These are phyloP conservation scores for Citeromyces matritensis DNA, from an alignment of 805 yeast genomes.

Conservation along the genomic window DNA sequence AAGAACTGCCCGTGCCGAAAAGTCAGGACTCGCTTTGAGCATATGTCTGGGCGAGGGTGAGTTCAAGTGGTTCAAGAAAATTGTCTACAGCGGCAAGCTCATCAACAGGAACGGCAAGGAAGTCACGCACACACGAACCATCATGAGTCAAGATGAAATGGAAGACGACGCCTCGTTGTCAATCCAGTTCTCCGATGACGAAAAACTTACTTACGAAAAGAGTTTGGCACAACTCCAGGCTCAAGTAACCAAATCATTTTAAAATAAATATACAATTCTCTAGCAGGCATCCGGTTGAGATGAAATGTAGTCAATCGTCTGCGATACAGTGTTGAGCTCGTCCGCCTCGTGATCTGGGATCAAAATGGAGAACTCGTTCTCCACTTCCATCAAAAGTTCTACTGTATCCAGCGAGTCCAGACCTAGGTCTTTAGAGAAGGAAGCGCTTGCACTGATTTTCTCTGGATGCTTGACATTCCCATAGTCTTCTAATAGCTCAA, in stretches of 20 bases:
- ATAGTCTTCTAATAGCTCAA: conserved; percentile 51
- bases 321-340: conserved; percentile 84
- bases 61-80: conserved; percentile 38
- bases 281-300: conserved; percentile 38
- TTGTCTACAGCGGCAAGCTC: conserved; percentile 28
- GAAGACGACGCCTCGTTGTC: conserved; percentile 7
- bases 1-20: conserved; percentile 90
- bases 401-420: conserved; percentile 61
- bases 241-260: not conserved
- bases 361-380: conserved; percentile 63
- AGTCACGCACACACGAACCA: conserved; percentile 16
- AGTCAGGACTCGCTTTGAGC: conserved; percentile 60
- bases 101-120: conserved; percentile 31
- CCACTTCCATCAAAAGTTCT: conserved; percentile 61
- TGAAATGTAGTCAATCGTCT: conserved; percentile 78
- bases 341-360: conserved; percentile 88
- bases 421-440: conserved; percentile 51
- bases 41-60: conserved; percentile 73
- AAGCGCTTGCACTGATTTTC: conserved; percentile 22
- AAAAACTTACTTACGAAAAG: conserved; percentile 23
- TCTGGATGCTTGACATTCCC: conserved; percentile 30
- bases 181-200: conserved; percentile 17
- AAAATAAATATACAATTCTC: conserved; percentile 1
- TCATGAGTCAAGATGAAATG: conserved; percentile 5
- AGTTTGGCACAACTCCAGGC: conserved; percentile 16